These are phyloP conservation scores for Pseudohyphozyma bogoriensis DNA, from an alignment of 768 basidiomycete genomes.

Conservation along the genomic window DNA sequence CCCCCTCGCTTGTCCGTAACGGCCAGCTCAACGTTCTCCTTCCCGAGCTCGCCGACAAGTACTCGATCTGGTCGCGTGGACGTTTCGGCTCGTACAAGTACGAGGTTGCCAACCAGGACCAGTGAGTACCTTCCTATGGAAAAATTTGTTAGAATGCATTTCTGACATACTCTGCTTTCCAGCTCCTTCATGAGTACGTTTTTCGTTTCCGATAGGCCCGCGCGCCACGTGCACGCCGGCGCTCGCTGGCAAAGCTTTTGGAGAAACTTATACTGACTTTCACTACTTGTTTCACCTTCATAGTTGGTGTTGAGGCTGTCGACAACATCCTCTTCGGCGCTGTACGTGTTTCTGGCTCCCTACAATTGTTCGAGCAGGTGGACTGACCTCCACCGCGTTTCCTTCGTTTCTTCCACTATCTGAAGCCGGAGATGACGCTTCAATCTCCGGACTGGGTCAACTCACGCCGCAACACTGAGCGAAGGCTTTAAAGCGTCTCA, in stretches of 20 bases:
- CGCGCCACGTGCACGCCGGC: too few species aligned
- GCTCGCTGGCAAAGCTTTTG: conserved; percentile 15
- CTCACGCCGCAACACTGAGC: conserved; percentile 34
- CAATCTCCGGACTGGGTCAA: conserved; percentile 30
- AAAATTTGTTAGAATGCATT: not conserved
- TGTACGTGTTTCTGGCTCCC: not conserved
- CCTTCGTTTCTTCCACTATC: not conserved
- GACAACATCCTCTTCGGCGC: conserved; percentile 34
- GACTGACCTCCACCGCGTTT: too few species aligned
- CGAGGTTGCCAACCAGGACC: conserved; percentile 33
- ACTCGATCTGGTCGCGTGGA: conserved; percentile 38
- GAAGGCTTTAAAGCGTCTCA: conserved; percentile 28
- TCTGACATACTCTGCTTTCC: not conserved
- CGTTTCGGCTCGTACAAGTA: conserved; percentile 35
- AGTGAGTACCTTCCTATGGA: too few species aligned
- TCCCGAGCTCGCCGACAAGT: conserved; percentile 37
- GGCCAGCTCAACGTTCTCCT: conserved; percentile 37
- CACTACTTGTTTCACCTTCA: too few species aligned
- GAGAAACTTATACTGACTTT: too few species aligned
- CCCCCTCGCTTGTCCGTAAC: conserved; percentile 39
- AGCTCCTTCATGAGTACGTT: not conserved
- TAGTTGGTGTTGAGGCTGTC: conserved; percentile 40
- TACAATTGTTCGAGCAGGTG: too few species aligned
- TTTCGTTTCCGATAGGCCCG: not conserved
- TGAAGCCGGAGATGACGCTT: conserved; percentile 1